Conservation (phyloP, 805 yeast species). For the Saccharomycopsis fodiens region DNA sequence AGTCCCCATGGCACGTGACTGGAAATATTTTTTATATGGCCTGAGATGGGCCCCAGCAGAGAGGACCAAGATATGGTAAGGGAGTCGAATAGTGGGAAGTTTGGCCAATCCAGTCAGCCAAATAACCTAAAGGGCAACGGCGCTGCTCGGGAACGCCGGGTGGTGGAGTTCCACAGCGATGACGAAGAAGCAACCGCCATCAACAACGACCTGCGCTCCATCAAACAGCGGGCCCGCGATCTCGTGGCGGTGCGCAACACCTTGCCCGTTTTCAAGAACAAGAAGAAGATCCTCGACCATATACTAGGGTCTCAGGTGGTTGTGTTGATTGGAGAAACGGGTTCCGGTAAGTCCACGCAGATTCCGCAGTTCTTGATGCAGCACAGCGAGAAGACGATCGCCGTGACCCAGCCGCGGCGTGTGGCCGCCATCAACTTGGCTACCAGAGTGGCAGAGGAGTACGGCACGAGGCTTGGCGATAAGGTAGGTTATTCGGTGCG, state of each 20-base stretch:
- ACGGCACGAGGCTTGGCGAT: conserved; percentile 67
- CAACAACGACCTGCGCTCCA: conserved; percentile 2
- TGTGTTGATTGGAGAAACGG: conserved; percentile 90
- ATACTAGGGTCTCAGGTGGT: conserved; percentile 56
- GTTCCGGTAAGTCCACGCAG: conserved; percentile 97
- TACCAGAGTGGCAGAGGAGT: conserved; percentile 83
- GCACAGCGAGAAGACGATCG: conserved; percentile 48
- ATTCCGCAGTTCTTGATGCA: conserved; percentile 85
- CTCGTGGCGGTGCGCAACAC: conserved; percentile 46
- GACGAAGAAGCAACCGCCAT: conserved; percentile 10
- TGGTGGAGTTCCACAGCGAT: conserved; percentile 9
- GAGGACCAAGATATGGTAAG: too few relatives aligned
- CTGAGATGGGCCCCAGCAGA: too few relatives aligned
- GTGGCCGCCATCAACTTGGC: conserved; percentile 97
- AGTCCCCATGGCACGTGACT: not conserved
- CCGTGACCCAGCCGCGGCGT: conserved; percentile 95
- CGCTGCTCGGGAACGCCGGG: not conserved
- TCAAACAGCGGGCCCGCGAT: conserved; percentile 32
- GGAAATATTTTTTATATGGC: too few relatives aligned
- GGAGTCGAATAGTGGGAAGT: too few relatives aligned
- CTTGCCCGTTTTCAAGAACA: conserved; percentile 72
- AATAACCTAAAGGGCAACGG: not conserved
- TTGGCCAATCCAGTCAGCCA: too few relatives aligned
- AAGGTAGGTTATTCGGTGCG: conserved; percentile 91
- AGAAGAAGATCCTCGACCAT: conserved; percentile 51